Percentiles rank a stretch among this genome's conserved stretches.
phyloP scores from a whole-genome alignment of 371 early-diverging fungal species.

The Circinella minor region DNA sequence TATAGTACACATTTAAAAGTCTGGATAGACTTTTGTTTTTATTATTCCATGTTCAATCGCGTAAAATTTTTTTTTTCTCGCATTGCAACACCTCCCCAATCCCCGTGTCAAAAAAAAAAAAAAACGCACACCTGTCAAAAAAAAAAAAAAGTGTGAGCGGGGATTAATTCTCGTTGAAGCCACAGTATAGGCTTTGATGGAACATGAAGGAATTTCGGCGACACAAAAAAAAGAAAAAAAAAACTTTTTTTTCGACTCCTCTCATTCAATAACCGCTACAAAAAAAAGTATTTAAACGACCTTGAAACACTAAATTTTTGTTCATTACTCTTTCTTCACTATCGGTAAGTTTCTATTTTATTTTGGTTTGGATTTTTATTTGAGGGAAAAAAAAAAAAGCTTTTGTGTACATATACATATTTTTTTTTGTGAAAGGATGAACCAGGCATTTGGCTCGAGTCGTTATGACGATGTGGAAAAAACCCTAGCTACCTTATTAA shows the following conservation, averaged over 20 bases:
- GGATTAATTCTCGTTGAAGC: no score
- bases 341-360: conserved; percentile 9
- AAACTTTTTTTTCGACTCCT: neutral
- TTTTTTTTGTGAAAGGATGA: conserved; percentile 33
- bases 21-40: no score
- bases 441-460: conserved; percentile 55
- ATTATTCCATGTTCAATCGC: no score
- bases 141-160: no score
- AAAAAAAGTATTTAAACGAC: neutral
- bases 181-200: no score
- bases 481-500: conserved; percentile 41
- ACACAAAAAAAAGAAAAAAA: neutral
- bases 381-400: conserved; percentile 2
- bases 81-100: no score
- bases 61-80: no score
- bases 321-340: neutral
- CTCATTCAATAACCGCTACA: neutral
- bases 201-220: neutral
- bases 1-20: no score
- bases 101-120: no score
- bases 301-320: neutral
- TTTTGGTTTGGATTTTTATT: neutral
- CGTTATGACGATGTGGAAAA: conserved; percentile 46
- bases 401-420: neutral
- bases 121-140: no score